Percentiles rank a stretch among this genome's conserved stretches.
These are phyloP conservation scores for Sungouiella thailandica DNA, from an alignment of 805 yeast species.

Conservation along the genomic window DNA sequence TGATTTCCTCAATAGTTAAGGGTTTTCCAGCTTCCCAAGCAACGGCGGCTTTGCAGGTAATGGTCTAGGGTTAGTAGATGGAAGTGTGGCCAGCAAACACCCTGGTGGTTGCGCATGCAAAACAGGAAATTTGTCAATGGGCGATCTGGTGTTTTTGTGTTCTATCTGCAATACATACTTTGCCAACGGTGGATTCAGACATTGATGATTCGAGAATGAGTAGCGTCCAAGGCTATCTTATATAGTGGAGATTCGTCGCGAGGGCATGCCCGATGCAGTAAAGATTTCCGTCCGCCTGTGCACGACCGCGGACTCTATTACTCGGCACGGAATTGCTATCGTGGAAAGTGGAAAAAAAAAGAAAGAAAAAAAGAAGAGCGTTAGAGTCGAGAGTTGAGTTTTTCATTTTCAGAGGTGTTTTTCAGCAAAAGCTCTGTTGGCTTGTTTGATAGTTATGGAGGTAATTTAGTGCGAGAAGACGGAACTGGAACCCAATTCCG, in stretches of 20 bases:
- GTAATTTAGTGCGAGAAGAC: too few species aligned
- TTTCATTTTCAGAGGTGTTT: too few species aligned
- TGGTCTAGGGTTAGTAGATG: constrained; percentile 36
- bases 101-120: background rate
- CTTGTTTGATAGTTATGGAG: too few species aligned
- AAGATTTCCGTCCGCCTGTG: background rate
- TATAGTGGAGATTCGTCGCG: background rate
- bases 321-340: too few species aligned
- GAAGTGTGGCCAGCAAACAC: background rate
- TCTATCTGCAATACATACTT: constrained; percentile 15
- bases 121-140: too few species aligned
- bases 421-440: too few species aligned
- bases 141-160: too few species aligned
- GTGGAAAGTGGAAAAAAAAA: too few species aligned
- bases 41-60: constrained; percentile 91
- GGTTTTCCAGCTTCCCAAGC: constrained; percentile 95
- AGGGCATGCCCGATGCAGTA: background rate
- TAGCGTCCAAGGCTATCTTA: background rate
- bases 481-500: too few species aligned
- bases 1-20: constrained; percentile 76
- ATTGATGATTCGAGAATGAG: constrained; percentile 1
- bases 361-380: too few species aligned
- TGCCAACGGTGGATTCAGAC: constrained; percentile 22
- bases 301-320: background rate
- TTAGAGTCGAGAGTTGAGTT: too few species aligned